Percentiles rank a stretch among this genome's conserved stretches.
Conservation (phyloP, 2,329 filamentous ascomycete genomes). For the Stagonosporopsis tanaceti region DNA sequence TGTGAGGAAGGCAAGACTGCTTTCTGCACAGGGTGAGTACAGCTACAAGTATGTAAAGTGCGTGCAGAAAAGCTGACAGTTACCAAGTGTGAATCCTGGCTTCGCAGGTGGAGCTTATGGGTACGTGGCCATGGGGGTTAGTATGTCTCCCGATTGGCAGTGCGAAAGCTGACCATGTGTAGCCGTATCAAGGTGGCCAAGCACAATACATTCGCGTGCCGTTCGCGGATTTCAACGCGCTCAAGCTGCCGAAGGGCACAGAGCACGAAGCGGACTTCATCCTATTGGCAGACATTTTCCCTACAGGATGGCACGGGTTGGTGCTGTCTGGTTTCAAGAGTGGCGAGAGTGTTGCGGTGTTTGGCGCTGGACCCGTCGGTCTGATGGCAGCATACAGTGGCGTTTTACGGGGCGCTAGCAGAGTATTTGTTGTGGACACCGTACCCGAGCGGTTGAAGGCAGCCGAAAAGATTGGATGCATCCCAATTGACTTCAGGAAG, state of each 20-base stretch:
- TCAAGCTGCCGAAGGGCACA: constrained; percentile 67
- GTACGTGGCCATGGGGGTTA: constrained; percentile 66
- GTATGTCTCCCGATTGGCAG: background rate
- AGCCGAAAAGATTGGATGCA: constrained; percentile 69
- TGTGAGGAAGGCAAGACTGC: constrained; percentile 71
- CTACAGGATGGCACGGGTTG: constrained; percentile 65
- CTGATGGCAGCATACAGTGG: constrained; percentile 72
- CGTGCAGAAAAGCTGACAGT: background rate
- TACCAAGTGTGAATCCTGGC: constrained; percentile 60
- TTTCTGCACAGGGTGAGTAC: constrained; percentile 66
- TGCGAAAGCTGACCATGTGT: background rate
- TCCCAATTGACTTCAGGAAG: constrained; percentile 67
- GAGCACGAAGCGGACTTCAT: constrained; percentile 69
- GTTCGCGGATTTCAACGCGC: constrained; percentile 72
- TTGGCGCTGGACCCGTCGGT: constrained; percentile 69
- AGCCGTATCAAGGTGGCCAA: constrained; percentile 62
- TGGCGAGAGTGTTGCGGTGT: constrained; percentile 70
- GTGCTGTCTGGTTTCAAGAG: constrained; percentile 66
- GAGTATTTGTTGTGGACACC: constrained; percentile 69
- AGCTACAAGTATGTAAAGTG: background rate
- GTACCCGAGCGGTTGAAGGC: constrained; percentile 66
- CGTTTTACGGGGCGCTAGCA: constrained; percentile 66
- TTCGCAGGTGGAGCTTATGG: constrained; percentile 68
- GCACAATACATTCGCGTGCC: constrained; percentile 72
- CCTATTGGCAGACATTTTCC: constrained; percentile 60